Conservation (phyloP, 2,329 filamentous ascomycete genomes). For the Huntiella savannae region DNA sequence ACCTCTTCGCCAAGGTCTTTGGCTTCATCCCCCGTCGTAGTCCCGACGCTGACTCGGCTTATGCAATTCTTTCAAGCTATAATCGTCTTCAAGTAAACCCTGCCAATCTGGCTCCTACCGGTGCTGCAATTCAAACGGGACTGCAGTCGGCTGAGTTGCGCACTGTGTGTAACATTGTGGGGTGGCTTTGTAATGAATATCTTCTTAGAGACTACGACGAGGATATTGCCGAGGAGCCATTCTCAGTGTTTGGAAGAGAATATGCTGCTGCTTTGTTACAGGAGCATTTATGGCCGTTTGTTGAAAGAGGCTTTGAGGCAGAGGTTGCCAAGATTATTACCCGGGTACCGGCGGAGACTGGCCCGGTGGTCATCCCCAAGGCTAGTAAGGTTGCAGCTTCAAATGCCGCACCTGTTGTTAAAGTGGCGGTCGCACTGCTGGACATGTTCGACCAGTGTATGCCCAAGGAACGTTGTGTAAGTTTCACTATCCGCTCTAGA, state of each 20-base stretch:
- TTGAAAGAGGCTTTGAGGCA: constrained; percentile 33
- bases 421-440: constrained; percentile 37
- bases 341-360: constrained; percentile 26
- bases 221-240: constrained; percentile 31
- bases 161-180: constrained; percentile 34
- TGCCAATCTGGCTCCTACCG: constrained; percentile 34
- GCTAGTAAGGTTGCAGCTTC: constrained; percentile 32
- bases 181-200: constrained; percentile 40
- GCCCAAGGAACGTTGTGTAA: constrained; percentile 43
- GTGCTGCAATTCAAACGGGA: constrained; percentile 28
- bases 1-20: constrained; percentile 36
- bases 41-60: constrained; percentile 29
- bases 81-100: constrained; percentile 33
- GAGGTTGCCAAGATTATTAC: constrained; percentile 37
- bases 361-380: constrained; percentile 31
- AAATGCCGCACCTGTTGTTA: constrained; percentile 39
- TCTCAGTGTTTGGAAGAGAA: constrained; percentile 33
- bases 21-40: constrained; percentile 35
- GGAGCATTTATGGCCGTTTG: constrained; percentile 38
- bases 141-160: constrained; percentile 29
- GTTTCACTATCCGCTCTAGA: constrained; percentile 14
- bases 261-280: constrained; percentile 35
- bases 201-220: constrained; percentile 37
- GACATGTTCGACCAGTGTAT: constrained; percentile 44
- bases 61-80: constrained; percentile 28